phyloP scores from a whole-genome alignment of 2,329 filamentous ascomycete genomes.

The Celoporthe dispersa region DNA sequence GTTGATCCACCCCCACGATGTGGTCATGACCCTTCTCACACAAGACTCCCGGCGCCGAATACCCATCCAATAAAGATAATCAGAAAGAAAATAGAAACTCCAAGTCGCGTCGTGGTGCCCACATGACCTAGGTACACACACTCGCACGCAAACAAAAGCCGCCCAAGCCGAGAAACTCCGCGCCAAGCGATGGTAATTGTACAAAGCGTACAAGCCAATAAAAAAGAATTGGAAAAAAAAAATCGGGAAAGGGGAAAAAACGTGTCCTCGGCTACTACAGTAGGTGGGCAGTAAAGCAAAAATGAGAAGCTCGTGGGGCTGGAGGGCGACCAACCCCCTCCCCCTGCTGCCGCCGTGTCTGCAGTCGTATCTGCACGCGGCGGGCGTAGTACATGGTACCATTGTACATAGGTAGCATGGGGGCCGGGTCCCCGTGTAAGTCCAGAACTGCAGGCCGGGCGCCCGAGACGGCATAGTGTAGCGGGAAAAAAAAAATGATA shows the following conservation, averaged over 20 bases:
- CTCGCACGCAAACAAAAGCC: background rate
- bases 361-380: slow-evolving; percentile 17
- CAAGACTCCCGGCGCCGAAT: background rate
- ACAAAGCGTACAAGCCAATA: slow-evolving; percentile 17
- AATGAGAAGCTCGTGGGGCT: slow-evolving; percentile 1
- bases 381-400: slow-evolving; percentile 2
- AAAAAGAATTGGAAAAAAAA: background rate
- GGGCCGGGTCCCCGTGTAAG: slow-evolving; percentile 10
- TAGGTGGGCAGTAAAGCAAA: slow-evolving; percentile 1
- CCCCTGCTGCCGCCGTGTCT: slow-evolving; percentile 1
- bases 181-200: slow-evolving; percentile 27
- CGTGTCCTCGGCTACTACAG: slow-evolving; percentile 1
- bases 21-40: slow-evolving; percentile 6
- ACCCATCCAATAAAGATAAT: slow-evolving; percentile 6
- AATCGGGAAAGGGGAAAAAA: background rate
- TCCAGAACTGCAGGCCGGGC: slow-evolving; percentile 2
- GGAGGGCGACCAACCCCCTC: background rate
- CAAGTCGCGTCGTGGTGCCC: background rate
- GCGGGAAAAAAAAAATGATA: no score
- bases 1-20: slow-evolving; percentile 5
- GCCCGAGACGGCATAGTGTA: background rate
- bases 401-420: slow-evolving; percentile 1
- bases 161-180: slow-evolving; percentile 12
- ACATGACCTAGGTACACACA: background rate
- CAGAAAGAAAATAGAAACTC: background rate